phyloP scores from a whole-genome alignment of 1,284 basidiomycete species.

The Polyporus tsugae region DNA sequence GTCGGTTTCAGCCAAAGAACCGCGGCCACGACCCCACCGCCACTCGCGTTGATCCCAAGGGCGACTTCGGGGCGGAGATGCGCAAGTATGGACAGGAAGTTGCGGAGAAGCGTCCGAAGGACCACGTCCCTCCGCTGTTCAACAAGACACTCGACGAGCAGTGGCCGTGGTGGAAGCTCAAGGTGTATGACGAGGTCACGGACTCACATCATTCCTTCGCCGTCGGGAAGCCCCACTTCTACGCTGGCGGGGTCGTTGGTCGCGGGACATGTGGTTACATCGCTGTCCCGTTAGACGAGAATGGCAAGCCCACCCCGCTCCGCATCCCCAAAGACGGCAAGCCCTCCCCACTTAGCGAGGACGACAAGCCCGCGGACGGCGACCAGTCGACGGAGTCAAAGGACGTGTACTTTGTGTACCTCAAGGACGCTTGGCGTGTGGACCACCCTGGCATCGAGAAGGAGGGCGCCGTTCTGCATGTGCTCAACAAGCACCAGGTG shows the following conservation, averaged over 20 bases:
- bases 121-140: slow-evolving; percentile 10
- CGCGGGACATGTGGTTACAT: slow-evolving; percentile 28
- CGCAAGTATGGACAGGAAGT: neutral
- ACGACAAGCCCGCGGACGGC: neutral
- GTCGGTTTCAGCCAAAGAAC: neutral
- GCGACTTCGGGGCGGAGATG: neutral
- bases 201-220: slow-evolving; percentile 1
- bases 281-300: neutral
- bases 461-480: slow-evolving; percentile 15
- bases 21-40: slow-evolving; percentile 27
- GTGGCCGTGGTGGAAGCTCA: slow-evolving; percentile 24
- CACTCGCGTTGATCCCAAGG: neutral
- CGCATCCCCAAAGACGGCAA: neutral
- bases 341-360: neutral
- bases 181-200: slow-evolving; percentile 5
- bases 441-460: slow-evolving; percentile 6
- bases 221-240: slow-evolving; percentile 22
- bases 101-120: neutral
- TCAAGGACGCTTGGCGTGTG: slow-evolving; percentile 29
- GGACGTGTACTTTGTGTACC: slow-evolving; percentile 9
- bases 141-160: slow-evolving; percentile 1
- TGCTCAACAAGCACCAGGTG: slow-evolving; percentile 28
- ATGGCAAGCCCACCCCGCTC: neutral
- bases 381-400: neutral
- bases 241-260: slow-evolving; percentile 10